Conservation (phyloP, 2,329 filamentous ascomycete species). For the Colletotrichum camelliae region DNA sequence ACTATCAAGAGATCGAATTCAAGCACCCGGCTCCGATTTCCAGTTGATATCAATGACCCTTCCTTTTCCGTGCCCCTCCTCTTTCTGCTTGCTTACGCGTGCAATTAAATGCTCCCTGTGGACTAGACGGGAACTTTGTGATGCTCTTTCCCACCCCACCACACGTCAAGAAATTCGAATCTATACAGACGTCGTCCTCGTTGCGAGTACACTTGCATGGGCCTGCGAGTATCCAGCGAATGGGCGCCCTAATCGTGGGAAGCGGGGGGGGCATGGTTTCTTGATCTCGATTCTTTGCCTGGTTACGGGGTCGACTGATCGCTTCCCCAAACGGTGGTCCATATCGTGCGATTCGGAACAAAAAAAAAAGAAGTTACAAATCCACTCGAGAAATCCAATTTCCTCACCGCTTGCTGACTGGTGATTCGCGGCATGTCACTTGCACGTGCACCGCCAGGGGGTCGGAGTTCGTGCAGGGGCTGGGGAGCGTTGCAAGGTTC, state of each 20-base stretch:
- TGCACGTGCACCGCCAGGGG: background rate
- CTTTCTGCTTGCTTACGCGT: background rate
- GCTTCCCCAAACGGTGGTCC: background rate
- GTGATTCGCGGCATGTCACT: background rate
- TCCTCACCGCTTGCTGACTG: background rate
- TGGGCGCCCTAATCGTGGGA: background rate
- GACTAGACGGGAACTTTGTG: background rate
- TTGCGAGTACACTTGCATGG: background rate
- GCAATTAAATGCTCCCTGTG: background rate
- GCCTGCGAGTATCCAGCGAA: background rate
- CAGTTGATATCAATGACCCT: background rate
- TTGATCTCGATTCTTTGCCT: background rate
- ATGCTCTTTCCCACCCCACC: background rate
- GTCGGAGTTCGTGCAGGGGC: background rate
- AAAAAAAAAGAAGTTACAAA: background rate
- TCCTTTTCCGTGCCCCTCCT: background rate
- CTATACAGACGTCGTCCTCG: background rate
- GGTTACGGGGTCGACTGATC: background rate
- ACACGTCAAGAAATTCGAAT: background rate
- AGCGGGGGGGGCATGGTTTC: background rate
- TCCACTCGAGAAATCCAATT: background rate
- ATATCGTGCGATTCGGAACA: background rate
- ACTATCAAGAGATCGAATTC: background rate
- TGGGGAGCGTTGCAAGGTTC: background rate
- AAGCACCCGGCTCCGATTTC: background rate